Evolutionary conservation across 2,329 filamentous ascomycete genomes (phyloP).

Genomic region (Huntiella decipiens): DNA sequence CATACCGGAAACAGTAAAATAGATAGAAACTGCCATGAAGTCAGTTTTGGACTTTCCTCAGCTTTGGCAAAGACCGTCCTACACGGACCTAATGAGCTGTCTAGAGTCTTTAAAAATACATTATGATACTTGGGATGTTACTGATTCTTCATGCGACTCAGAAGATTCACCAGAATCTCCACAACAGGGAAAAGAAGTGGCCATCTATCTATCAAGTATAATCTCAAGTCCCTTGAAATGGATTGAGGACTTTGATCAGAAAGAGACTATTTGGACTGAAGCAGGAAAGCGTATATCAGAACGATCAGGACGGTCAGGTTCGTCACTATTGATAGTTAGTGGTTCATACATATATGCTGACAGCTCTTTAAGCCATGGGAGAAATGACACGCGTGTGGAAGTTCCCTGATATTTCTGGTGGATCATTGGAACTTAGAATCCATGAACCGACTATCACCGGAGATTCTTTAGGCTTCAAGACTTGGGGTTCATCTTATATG

Average conservation of each 20-base stretch:
- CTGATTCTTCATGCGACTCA: constrained; percentile 13
- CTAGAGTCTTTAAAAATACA: constrained; percentile 48
- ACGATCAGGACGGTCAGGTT: constrained; percentile 59
- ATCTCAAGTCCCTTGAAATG: constrained; percentile 48
- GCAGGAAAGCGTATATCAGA: constrained; percentile 69
- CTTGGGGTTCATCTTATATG: constrained; percentile 81
- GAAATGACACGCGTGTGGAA: constrained; percentile 37
- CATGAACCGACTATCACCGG: constrained; percentile 75
- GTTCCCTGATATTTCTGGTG: constrained; percentile 18
- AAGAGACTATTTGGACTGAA: constrained; percentile 55
- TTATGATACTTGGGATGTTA: too few relatives aligned
- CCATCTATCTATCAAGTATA: constrained; percentile 49
- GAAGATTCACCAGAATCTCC: constrained; percentile 10
- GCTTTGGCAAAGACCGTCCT: constrained; percentile 56
- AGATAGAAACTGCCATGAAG: not conserved
- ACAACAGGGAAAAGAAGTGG: constrained; percentile 30
- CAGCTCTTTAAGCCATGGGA: constrained; percentile 28
- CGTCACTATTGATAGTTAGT: constrained; percentile 11
- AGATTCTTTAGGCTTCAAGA: constrained; percentile 72
- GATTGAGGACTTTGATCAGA: constrained; percentile 46
- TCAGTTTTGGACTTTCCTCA: constrained; percentile 49
- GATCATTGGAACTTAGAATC: constrained; percentile 45
- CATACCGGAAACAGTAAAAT: too few relatives aligned
- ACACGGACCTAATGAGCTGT: constrained; percentile 40
- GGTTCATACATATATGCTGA: not conserved